Evolutionary conservation across 2,329 filamentous ascomycete genomes (phyloP).

Genomic region (Ceratocystis eucalypticola): DNA sequence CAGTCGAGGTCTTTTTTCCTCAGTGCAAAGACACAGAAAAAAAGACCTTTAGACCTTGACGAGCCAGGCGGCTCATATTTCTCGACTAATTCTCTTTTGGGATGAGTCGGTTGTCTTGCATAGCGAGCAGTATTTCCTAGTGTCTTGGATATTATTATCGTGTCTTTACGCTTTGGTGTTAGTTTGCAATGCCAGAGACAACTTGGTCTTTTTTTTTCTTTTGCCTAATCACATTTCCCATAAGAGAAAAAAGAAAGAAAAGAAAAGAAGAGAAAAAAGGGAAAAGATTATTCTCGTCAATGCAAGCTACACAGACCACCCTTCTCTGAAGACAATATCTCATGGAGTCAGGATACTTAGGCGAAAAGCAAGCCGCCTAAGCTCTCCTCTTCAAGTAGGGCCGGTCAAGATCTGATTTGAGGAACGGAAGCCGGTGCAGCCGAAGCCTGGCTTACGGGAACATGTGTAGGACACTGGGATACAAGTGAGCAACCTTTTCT

Average conservation of each 20-base stretch:
- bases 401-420: background rate
- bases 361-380: background rate
- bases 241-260: background rate
- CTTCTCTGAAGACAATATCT: background rate
- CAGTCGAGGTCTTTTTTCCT: background rate
- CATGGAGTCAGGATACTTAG: background rate
- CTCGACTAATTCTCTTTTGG: background rate
- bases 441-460: background rate
- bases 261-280: background rate
- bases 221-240: background rate
- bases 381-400: background rate
- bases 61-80: background rate
- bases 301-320: background rate
- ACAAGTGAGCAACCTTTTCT: background rate
- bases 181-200: background rate
- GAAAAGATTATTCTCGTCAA: background rate
- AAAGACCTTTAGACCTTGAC: background rate
- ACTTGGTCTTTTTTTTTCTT: background rate
- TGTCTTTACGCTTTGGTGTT: background rate
- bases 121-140: constrained; percentile 2
- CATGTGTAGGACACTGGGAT: background rate
- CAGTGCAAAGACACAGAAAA: background rate
- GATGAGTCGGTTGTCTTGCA: background rate
- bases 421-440: background rate
- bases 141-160: background rate